Conservation (phyloP, 2,329 filamentous ascomycete species). For the Claviceps maximensis region DNA sequence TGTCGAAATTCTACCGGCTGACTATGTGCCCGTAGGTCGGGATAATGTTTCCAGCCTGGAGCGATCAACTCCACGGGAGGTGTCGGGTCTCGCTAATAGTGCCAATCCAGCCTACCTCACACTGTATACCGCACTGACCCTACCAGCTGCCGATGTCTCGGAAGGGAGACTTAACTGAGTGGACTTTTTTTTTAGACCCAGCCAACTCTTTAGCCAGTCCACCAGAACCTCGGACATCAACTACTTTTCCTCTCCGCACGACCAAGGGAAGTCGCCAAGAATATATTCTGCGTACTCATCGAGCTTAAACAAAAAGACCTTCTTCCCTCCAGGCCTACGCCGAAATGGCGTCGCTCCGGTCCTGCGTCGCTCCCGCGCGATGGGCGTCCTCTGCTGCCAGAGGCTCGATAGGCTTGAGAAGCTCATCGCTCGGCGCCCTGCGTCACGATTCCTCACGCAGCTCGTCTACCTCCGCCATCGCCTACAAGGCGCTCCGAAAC, state of each 20-base stretch:
- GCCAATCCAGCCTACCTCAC: not conserved
- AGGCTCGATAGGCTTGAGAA: constrained; percentile 12
- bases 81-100: not conserved
- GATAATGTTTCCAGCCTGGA: not conserved
- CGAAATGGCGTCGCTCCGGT: constrained; percentile 32
- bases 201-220: not conserved
- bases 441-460: constrained; percentile 32
- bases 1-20: not conserved
- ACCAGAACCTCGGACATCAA: not conserved
- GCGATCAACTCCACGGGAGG: not conserved
- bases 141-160: not conserved
- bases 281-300: not conserved
- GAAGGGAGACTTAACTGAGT: not conserved
- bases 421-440: constrained; percentile 14
- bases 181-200: not conserved
- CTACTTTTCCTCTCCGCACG: not conserved
- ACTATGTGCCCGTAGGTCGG: too few species aligned
- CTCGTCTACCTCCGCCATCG: constrained; percentile 82
- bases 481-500: constrained; percentile 93
- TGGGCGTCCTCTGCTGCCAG: constrained; percentile 19
- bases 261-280: not conserved
- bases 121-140: not conserved
- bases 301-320: too few species aligned
- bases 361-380: constrained; percentile 27
- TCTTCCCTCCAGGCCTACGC: not conserved